A percentile compares a stretch with the other conserved stretches of the same genome.
phyloP scores from a whole-genome alignment of 805 yeast genomes.

The Candida schatavii region DNA sequence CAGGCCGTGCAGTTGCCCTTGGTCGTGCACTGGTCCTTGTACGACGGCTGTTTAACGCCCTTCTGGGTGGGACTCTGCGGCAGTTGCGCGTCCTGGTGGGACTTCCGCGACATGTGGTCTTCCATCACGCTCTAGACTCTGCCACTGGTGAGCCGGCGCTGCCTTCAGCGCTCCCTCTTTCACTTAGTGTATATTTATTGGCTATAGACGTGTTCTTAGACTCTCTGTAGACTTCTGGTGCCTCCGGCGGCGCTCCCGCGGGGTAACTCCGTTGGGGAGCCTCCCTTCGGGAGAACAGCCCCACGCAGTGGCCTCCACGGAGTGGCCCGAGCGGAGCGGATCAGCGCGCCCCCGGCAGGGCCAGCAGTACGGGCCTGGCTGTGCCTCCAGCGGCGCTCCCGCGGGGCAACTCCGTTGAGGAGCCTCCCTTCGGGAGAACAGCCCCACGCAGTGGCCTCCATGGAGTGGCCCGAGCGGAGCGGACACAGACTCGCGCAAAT shows the following conservation, averaged over 20 bases:
- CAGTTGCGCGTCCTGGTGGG: conserved; percentile 43
- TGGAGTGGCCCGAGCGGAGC: not conserved
- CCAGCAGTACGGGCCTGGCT: not conserved
- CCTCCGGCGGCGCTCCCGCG: too few species aligned
- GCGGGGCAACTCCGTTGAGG: conserved; percentile 1
- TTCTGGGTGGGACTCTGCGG: conserved; percentile 50
- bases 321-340: too few species aligned
- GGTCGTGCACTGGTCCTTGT: conserved; percentile 43
- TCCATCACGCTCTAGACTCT: conserved; percentile 24
- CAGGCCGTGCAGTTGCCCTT: conserved; percentile 41
- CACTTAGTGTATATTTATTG: not conserved
- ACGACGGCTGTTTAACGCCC: conserved; percentile 43
- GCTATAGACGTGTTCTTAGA: not conserved
- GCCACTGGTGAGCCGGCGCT: not conserved
- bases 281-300: not conserved
- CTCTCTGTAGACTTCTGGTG: too few species aligned
- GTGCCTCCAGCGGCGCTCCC: conserved; percentile 1
- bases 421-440: not conserved
- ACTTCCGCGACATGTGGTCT: conserved; percentile 33
- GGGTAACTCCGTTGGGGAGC: not conserved
- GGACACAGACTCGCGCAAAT: too few species aligned
- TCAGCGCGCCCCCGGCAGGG: not conserved
- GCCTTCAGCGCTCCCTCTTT: not conserved
- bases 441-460: not conserved
- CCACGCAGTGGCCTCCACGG: conserved; percentile 1